Percentiles rank a stretch among this genome's conserved stretches.
Conservation (phyloP, 139 green algal genomes). For the Tetradesmus obliquus region DNA sequence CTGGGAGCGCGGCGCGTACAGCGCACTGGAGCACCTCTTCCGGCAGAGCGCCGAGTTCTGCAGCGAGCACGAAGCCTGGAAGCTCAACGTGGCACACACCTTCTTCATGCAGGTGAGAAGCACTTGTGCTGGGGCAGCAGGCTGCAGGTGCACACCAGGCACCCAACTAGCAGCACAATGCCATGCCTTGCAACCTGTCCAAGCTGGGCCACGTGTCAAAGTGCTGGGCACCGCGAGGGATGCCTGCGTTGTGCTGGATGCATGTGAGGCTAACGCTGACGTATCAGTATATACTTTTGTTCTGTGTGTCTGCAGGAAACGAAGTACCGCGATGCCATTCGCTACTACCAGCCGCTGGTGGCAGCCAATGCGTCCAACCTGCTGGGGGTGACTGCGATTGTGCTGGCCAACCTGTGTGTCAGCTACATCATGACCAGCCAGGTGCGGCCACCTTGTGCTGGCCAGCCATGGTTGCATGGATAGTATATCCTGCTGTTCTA, state of each 20-base stretch:
- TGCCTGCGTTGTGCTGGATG: background rate
- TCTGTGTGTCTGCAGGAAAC: slow-evolving; percentile 6
- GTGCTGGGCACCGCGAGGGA: background rate
- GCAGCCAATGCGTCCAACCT: slow-evolving; percentile 70
- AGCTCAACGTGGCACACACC: slow-evolving; percentile 91
- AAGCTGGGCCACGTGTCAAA: background rate
- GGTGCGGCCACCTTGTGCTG: slow-evolving; percentile 44
- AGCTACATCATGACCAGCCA: slow-evolving; percentile 91
- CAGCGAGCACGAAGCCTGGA: slow-evolving; percentile 86
- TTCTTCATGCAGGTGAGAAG: slow-evolving; percentile 85
- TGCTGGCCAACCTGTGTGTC: slow-evolving; percentile 95
- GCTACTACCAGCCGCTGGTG: slow-evolving; percentile 84
- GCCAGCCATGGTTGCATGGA: background rate
- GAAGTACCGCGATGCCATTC: slow-evolving; percentile 40
- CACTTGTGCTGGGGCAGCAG: background rate
- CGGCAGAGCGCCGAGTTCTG: slow-evolving; percentile 88
- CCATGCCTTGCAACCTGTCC: background rate
- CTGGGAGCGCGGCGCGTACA: slow-evolving; percentile 87
- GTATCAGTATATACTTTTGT: background rate
- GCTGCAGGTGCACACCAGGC: background rate
- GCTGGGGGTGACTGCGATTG: slow-evolving; percentile 83
- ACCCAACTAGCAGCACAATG: background rate
- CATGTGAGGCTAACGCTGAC: too few relatives aligned
- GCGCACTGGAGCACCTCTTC: slow-evolving; percentile 80
- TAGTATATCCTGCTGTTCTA: background rate